Percentiles rank a stretch among this genome's conserved stretches.
phyloP scores from a whole-genome alignment of 768 basidiomycete species.

The Trichaptum fuscoviolaceum region DNA sequence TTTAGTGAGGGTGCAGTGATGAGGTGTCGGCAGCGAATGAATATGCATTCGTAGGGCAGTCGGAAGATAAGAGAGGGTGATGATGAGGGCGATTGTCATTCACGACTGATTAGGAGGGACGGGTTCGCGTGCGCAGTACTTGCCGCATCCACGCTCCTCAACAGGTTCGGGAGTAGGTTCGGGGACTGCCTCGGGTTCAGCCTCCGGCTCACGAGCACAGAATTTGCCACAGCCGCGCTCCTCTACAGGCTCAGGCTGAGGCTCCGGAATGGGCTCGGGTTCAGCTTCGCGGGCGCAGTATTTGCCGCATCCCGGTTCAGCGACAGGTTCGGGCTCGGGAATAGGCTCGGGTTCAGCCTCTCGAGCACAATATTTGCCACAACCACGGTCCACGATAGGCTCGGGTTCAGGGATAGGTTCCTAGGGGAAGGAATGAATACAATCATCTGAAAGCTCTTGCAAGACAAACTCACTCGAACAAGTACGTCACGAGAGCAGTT shows the following conservation, averaged over 20 bases:
- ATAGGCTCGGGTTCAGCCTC: conserved; percentile 6
- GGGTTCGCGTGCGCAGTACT: not conserved
- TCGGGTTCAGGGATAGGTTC: not conserved
- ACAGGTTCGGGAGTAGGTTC: not conserved
- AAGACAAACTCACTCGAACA: not conserved
- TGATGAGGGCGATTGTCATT: not conserved
- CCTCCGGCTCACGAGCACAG: not conserved
- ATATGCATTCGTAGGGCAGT: too few relatives aligned
- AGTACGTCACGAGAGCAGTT: not conserved
- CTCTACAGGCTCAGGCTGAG: not conserved
- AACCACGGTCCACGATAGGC: not conserved
- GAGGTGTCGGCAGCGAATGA: not conserved
- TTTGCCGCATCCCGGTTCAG: not conserved
- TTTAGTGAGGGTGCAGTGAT: not conserved
- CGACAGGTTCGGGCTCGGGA: not conserved
- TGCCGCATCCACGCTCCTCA: not conserved
- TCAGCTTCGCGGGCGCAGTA: not conserved
- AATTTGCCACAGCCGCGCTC: not conserved
- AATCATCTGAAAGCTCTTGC: not conserved
- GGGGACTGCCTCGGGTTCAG: not conserved
- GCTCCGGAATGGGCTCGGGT: conserved; percentile 1
- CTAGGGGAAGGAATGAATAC: not conserved
- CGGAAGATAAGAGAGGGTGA: not conserved
- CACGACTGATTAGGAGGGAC: not conserved
- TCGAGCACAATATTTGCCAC: not conserved